phyloP scores from a whole-genome alignment of 1,284 basidiomycete genomes.

The Tremellales sp. region DNA sequence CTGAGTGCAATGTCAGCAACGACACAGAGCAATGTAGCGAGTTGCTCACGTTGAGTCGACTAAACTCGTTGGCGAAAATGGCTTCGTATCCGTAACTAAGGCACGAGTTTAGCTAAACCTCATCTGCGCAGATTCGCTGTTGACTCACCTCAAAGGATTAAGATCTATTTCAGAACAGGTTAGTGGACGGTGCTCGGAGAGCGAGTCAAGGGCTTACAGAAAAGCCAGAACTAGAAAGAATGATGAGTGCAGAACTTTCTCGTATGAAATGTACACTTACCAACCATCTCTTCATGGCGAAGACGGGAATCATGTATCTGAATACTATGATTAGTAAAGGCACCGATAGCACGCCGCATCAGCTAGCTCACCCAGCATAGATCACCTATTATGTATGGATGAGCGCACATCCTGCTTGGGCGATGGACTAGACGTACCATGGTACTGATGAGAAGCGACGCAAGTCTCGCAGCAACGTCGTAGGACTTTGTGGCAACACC shows the following conservation, averaged over 20 bases:
- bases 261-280: no score
- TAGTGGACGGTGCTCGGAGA: neutral
- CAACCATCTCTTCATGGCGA: slow-evolving; percentile 79
- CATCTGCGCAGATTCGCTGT: neutral
- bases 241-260: no score
- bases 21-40: slow-evolving; percentile 3
- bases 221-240: slow-evolving; percentile 86
- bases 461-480: slow-evolving; percentile 54
- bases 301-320: slow-evolving; percentile 55
- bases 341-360: slow-evolving; percentile 3
- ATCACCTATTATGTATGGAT: no score
- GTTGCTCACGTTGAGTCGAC: slow-evolving; percentile 57
- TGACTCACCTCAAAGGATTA: neutral
- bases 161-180: neutral
- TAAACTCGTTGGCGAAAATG: slow-evolving; percentile 79
- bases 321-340: slow-evolving; percentile 8
- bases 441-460: slow-evolving; percentile 51
- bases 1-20: slow-evolving; percentile 38
- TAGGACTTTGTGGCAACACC: slow-evolving; percentile 51
- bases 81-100: slow-evolving; percentile 73
- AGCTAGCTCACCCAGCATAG: slow-evolving; percentile 46
- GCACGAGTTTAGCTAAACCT: slow-evolving; percentile 62
- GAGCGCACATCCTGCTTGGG: no score
- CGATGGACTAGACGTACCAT: no score
- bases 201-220: no score